Base-by-base conservation (phyloP, 2,329 filamentous ascomycete genomes). In the Aspergillus sp. region DNA sequence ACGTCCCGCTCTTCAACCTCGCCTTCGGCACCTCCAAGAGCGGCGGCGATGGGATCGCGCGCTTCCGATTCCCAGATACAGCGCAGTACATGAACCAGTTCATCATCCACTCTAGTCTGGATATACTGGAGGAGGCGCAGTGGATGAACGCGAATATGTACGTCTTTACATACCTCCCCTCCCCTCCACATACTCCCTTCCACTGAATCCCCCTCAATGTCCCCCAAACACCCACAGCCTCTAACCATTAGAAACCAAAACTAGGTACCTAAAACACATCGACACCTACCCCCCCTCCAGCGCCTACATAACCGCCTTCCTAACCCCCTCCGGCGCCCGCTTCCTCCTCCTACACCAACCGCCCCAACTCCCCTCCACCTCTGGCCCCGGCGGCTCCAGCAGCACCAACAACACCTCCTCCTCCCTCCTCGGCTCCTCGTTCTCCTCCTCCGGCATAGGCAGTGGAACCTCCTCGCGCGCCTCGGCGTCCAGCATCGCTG, bases 11-110 rank as follows among this genome's bases (percentile, higher is more conserved):
- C 67, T 99, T 98, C 80, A 94, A 96, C 80, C 87, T 96, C 78
- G 93, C 96, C 74, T 99, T 99, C 75, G 95, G 95, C 70, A 97
- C 94, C 45, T 96, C 92, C 46, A 97, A 97, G 78, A 90, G 92
- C 69, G 93, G 94, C 79, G 94, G 94, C 74, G 95, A 98, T 82
- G 95, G 95, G 68, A 84, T 92, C 74, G 86, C 94, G 52, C 90
- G 91, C 71, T 98, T 97, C 62, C 90, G 91, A 72, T 97, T 96
- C 82, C 87, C 85, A 59, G 91, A 96, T 65, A 89, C 96, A 71
- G 90, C 94, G 56, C 88, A 91, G 64, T 91, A 96, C 76, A 90
- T 97, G 83, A 97, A 97, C 80, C 95, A 97, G 77, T 98, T 99
- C 81, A 92, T 98, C 73, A 87, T 96, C 32, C 94, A 99, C 80